A percentile compares a stretch with the other conserved stretches of the same genome.
phyloP scores from a whole-genome alignment of 345 rosid species.

The Gossypium arboreum region DNA sequence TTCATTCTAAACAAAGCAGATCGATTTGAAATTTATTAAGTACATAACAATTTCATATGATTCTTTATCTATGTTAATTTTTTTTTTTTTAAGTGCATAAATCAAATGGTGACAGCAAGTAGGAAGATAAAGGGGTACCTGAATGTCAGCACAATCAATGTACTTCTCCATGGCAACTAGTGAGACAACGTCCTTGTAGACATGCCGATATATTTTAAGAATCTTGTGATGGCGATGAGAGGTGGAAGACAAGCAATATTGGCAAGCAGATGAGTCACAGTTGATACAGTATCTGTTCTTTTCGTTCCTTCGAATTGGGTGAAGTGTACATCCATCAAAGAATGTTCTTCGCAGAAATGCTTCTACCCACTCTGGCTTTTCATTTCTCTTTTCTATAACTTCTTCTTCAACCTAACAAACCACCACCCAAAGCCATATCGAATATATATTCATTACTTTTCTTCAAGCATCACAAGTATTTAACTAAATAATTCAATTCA shows the following conservation, averaged over 20 bases:
- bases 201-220: conserved; percentile 45
- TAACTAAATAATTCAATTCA: too few species aligned
- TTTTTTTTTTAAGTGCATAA: not conserved
- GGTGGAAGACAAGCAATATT: conserved; percentile 34
- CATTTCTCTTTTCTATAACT: not conserved
- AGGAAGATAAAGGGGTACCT: conserved; percentile 21
- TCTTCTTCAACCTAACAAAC: conserved; percentile 8
- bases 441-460: not conserved
- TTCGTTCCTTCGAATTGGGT: conserved; percentile 38
- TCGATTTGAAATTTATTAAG: too few species aligned
- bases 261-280: conserved; percentile 37
- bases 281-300: conserved; percentile 39
- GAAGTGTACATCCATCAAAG: conserved; percentile 31
- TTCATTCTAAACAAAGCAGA: too few species aligned
- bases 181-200: conserved; percentile 41
- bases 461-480: too few species aligned
- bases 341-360: conserved; percentile 28
- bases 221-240: conserved; percentile 36
- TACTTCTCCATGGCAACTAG: conserved; percentile 31
- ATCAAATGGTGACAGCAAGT: not conserved
- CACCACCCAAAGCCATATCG: not conserved
- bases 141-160: conserved; percentile 38
- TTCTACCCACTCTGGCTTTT: conserved; percentile 35
- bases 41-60: not conserved
- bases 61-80: not conserved